phyloP scores from a whole-genome alignment of 1,284 basidiomycete species.

The Cerrena zonata region DNA sequence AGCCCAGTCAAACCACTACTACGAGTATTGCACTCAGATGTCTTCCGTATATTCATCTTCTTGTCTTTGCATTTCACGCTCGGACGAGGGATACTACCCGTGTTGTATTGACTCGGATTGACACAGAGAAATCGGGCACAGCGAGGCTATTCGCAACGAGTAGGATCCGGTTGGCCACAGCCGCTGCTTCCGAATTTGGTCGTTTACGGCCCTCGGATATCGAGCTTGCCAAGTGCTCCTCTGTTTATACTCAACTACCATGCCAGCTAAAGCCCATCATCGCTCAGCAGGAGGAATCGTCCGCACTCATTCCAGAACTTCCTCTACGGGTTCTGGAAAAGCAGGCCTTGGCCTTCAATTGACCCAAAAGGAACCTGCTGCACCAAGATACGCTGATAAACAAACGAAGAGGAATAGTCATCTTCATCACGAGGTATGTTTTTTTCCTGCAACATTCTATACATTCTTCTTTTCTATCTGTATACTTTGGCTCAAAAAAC shows the following conservation, averaged over 20 bases:
- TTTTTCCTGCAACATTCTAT: constrained; percentile 12
- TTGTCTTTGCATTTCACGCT: neutral
- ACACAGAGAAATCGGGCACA: neutral
- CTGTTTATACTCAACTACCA: constrained; percentile 27
- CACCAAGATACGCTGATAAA: constrained; percentile 42
- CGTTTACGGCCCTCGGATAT: neutral
- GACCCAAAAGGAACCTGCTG: constrained; percentile 54
- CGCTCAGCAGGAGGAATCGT: constrained; percentile 35
- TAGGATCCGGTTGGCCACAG: constrained; percentile 3
- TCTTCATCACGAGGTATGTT: constrained; percentile 40
- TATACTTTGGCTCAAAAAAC: too few species aligned
- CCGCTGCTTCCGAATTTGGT: constrained; percentile 5
- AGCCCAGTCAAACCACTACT: neutral
- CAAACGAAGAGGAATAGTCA: constrained; percentile 40
- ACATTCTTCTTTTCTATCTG: constrained; percentile 10
- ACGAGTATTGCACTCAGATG: too few species aligned
- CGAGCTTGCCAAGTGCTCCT: constrained; percentile 6
- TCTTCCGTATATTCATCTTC: neutral
- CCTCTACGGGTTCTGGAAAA: constrained; percentile 50
- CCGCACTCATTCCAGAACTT: constrained; percentile 58
- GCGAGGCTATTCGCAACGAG: neutral
- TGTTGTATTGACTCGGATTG: neutral
- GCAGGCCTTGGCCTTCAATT: constrained; percentile 56
- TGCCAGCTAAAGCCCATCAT: constrained; percentile 47
- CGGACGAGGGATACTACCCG: neutral